A percentile compares a stretch with the other conserved stretches of the same genome.
Evolutionary conservation across 2,329 filamentous ascomycete genomes (phyloP).

Genomic region (Hymenoscyphus occultus): DNA sequence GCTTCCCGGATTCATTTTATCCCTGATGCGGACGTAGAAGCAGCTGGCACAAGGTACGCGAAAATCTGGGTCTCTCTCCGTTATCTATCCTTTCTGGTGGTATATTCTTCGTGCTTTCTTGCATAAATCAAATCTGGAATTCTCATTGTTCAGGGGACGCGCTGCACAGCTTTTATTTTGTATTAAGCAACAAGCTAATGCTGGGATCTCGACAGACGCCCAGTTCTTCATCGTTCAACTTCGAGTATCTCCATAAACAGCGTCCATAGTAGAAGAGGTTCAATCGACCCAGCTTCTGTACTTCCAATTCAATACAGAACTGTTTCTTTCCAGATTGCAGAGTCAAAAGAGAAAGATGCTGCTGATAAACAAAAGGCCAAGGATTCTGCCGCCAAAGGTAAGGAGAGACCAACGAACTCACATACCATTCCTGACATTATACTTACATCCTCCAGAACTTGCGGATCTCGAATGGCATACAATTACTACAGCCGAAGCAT

Average conservation of each 20-base stretch:
- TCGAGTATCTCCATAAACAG: conserved; percentile 34
- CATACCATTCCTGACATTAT: background rate
- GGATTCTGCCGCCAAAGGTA: conserved; percentile 46
- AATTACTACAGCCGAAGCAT: conserved; percentile 55
- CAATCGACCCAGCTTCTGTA: conserved; percentile 42
- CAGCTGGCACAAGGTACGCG: conserved; percentile 16
- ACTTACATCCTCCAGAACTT: conserved; percentile 46
- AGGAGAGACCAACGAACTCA: background rate
- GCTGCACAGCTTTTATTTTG: too few relatives aligned
- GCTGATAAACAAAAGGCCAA: conserved; percentile 43
- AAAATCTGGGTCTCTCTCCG: background rate
- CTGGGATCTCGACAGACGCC: background rate
- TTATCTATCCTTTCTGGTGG: background rate
- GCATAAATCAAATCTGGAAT: too few relatives aligned
- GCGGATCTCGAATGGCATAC: conserved; percentile 67
- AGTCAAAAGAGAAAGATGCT: conserved; percentile 48
- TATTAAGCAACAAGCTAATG: background rate
- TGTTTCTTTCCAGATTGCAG: conserved; percentile 55
- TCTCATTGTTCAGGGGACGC: too few relatives aligned
- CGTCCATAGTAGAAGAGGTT: conserved; percentile 30
- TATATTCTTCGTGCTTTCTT: too few relatives aligned
- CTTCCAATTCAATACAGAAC: conserved; percentile 56
- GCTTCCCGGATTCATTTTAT: conserved; percentile 30
- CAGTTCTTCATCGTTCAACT: conserved; percentile 27
- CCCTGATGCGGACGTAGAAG: conserved; percentile 25